Conservation (phyloP, 768 basidiomycete genomes). For the Termitomyces heimii region DNA sequence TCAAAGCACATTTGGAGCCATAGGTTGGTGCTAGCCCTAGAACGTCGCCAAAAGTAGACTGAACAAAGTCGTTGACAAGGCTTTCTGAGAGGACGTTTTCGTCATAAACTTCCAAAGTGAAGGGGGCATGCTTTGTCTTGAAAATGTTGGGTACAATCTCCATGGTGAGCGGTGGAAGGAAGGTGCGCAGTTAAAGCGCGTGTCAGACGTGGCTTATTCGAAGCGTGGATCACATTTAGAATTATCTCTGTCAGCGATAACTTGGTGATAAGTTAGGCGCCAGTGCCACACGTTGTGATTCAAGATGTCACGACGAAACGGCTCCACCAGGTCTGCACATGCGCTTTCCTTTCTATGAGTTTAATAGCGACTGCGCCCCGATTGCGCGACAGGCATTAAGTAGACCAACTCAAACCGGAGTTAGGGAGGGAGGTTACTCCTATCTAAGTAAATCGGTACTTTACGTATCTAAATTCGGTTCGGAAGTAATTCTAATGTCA, state of each 20-base stretch:
- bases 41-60: constrained; percentile 15
- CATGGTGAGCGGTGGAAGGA: constrained; percentile 9
- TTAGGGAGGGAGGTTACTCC: neutral
- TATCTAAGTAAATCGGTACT: neutral
- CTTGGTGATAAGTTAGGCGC: neutral
- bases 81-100: constrained; percentile 18
- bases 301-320: neutral
- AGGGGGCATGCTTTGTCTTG: constrained; percentile 13
- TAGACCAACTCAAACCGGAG: neutral
- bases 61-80: constrained; percentile 23
- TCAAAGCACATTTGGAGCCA: constrained; percentile 26
- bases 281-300: neutral
- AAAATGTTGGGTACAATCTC: constrained; percentile 29
- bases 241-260: neutral
- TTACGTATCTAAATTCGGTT: neutral
- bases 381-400: neutral
- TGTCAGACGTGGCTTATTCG: neutral
- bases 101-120: constrained; percentile 22
- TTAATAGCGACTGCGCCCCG: no score
- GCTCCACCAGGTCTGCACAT: no score
- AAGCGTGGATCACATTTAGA: neutral
- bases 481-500: neutral
- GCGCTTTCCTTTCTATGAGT: neutral
- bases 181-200: neutral
- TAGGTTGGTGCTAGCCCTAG: constrained; percentile 42